Conservation (phyloP, 2,329 filamentous ascomycete species). For the Plectosphaerella sp. region DNA sequence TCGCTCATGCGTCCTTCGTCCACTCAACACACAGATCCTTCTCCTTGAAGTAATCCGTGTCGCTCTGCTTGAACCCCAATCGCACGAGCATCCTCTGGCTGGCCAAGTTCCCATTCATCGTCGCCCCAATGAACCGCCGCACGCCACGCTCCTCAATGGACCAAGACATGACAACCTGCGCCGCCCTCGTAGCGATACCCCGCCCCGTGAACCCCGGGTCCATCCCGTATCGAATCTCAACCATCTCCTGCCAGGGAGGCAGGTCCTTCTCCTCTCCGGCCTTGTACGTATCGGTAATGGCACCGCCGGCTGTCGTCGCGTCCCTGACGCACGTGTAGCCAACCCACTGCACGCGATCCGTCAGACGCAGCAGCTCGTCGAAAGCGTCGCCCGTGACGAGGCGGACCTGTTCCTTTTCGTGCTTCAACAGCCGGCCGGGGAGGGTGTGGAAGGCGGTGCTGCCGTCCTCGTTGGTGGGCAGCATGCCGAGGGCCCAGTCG, state of each 20-base stretch:
- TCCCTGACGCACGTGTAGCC: slow-evolving; percentile 13
- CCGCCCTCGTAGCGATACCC: slow-evolving; percentile 11
- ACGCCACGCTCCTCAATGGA: slow-evolving; percentile 9
- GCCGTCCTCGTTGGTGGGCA: background rate
- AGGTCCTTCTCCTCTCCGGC: background rate
- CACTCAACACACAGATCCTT: slow-evolving; percentile 3
- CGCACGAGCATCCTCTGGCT: slow-evolving; percentile 9
- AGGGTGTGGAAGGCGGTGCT: background rate
- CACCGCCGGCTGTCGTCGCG: slow-evolving; percentile 2
- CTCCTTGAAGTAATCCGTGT: slow-evolving; percentile 7
- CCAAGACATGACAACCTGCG: slow-evolving; percentile 12
- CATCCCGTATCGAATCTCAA: slow-evolving; percentile 14
- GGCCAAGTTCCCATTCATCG: slow-evolving; percentile 8
- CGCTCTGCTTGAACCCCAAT: slow-evolving; percentile 4
- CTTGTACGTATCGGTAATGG: background rate
- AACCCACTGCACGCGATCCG: slow-evolving; percentile 9
- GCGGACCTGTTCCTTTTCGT: background rate
- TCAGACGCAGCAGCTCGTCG: background rate
- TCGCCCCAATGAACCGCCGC: slow-evolving; percentile 13
- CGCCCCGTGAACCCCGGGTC: slow-evolving; percentile 7
- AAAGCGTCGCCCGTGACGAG: slow-evolving; percentile 3
- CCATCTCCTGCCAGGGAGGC: slow-evolving; percentile 13
- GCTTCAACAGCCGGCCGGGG: background rate
- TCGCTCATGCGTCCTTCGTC: slow-evolving; percentile 2
- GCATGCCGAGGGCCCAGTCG: slow-evolving; percentile 13